Conservation (phyloP, 192 early-diverging fungal species). For the Radiomyces spectabilis region DNA sequence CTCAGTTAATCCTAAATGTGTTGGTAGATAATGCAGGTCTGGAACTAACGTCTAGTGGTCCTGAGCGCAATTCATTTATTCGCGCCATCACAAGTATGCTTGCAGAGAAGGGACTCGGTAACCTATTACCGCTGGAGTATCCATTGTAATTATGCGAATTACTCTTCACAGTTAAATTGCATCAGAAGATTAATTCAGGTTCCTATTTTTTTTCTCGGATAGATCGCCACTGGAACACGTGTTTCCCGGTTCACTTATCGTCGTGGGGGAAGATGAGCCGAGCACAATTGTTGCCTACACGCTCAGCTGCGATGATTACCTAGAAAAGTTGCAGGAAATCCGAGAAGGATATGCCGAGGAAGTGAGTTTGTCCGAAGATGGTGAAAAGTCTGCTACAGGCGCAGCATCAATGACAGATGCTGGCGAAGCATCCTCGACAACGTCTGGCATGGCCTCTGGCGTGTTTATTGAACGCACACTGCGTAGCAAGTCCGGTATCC, state of each 20-base stretch:
- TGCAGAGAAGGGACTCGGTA: constrained; percentile 57
- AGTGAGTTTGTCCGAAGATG: neutral
- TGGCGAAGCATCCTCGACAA: constrained; percentile 2
- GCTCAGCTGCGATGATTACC: constrained; percentile 61
- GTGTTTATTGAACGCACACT: constrained; percentile 27
- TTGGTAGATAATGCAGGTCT: neutral
- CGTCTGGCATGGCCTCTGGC: neutral
- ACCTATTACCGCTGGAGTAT: constrained; percentile 62
- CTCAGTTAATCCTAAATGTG: neutral
- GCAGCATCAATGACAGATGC: constrained; percentile 2
- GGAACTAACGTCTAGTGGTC: constrained; percentile 9
- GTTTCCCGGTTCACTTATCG: constrained; percentile 74
- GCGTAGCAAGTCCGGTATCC: constrained; percentile 54
- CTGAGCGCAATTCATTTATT: constrained; percentile 56
- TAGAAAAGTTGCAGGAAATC: constrained; percentile 47
- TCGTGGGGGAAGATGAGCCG: constrained; percentile 87
- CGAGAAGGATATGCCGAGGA: constrained; percentile 19
- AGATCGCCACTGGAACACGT: constrained; percentile 77
- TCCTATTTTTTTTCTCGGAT: neutral
- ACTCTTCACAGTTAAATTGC: neutral
- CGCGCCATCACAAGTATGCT: constrained; percentile 65
- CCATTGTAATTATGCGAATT: constrained; percentile 59
- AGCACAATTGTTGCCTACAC: constrained; percentile 90
- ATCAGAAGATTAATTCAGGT: neutral
- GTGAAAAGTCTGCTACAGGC: neutral